phyloP scores from a whole-genome alignment of 305 asterid genomes.

The Solanum aculeatissimum region DNA sequence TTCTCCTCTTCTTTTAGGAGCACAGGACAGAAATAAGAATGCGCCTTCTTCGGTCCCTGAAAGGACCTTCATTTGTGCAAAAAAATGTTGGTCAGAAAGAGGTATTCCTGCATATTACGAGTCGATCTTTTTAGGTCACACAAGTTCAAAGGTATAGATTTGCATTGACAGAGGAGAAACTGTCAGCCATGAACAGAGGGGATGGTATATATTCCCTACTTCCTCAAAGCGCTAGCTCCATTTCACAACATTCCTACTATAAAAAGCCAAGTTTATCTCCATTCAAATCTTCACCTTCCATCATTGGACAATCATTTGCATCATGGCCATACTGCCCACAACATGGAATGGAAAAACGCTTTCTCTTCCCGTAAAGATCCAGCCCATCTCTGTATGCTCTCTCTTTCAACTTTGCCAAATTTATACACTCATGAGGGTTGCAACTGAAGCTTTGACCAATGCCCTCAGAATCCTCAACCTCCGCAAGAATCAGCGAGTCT shows the following conservation, averaged over 20 bases:
- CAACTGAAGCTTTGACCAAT: conserved; percentile 32
- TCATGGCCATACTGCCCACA: conserved; percentile 39
- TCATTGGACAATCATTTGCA: conserved; percentile 27
- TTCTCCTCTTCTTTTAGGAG: neutral
- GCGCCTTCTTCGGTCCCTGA: neutral
- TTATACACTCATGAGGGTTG: conserved; percentile 7
- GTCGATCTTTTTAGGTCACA: neutral
- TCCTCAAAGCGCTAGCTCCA: neutral
- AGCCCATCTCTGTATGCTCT: conserved; percentile 32
- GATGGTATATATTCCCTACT: neutral
- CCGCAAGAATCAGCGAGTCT: conserved; percentile 31
- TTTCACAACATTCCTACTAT: conserved; percentile 8
- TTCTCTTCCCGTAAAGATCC: conserved; percentile 31
- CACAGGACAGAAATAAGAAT: neutral
- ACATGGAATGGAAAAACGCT: conserved; percentile 30
- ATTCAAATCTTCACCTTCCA: conserved; percentile 28
- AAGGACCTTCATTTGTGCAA: neutral
- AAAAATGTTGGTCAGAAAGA: neutral
- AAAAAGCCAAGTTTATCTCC: conserved; percentile 34
- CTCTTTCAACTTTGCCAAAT: conserved; percentile 29
- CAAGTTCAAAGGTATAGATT: neutral
- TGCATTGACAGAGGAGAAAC: neutral
- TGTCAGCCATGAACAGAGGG: neutral
- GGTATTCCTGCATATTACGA: neutral
- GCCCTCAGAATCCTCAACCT: conserved; percentile 48